Evolutionary conservation across 345 rosid genomes (phyloP), one percentile per base, ranked within the genome.

Genomic region (Populus tremula): DNA sequence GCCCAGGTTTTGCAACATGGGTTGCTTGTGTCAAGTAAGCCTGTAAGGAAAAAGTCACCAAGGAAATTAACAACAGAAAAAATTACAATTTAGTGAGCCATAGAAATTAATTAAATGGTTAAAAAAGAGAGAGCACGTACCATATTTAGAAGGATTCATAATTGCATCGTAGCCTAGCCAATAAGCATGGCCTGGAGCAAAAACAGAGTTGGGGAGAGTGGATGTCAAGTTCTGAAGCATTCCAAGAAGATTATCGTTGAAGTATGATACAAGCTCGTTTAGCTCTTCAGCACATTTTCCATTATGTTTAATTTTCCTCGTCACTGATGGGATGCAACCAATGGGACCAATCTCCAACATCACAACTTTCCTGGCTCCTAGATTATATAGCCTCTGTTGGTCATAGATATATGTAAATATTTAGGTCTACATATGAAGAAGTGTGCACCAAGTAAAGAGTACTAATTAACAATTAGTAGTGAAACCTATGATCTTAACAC

Each of bases 271-370:
- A 2, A 83, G 43, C 63, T 75, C 73, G 78, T 88, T 88, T 4
- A 70, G 9, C 53, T 80, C 83, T 43, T 85, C 84, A 4, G 36
- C 79, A 12, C 89, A 89, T 47, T 64, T 56, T 16, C 89, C 87
- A 0, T 23, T 62, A 70, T 76, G 80, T 21, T 70, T 36, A 8
- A 75, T 33, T 23, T 61, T 79, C 73, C 75, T 85, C 6, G 85
- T 62, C 2, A 87, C 64, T 0, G 74, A 69, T 2, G 90, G 90
- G 36, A 84, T 80, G 87, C 91, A 88, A 4, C 90, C 89, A 0
- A 90, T 79, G 2, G 90, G 89, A 1, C 89, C 90, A 35, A 90
- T 54, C 74, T 90, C 87, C 53, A 80, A 77, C 74, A 84, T 72
- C 20, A 87, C 76, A 8, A 88, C 67, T 80, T 81, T 90, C 62